Base-by-base conservation (phyloP, 108 stramenopile species). In the Parietichytrium sp. region DNA sequence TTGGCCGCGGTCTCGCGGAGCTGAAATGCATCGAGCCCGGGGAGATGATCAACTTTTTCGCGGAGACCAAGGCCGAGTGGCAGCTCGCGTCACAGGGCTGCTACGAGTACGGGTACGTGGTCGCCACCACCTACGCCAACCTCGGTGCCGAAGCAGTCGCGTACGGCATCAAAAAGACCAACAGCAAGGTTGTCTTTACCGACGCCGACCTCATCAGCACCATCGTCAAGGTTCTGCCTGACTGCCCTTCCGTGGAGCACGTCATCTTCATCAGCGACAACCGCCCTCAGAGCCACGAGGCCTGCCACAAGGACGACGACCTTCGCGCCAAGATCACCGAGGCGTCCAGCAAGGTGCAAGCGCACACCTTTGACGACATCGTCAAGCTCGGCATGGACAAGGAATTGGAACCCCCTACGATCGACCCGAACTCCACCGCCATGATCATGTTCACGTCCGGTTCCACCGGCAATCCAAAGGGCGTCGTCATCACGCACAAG, bases 381-480 rank as follows among this genome's bases (percentile, higher is more conserved):
- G 48, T 23, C 51, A 15, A 53, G 31, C 51, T 36, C 29, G 80
- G 52, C 27, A 48, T 36, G 48, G 80, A 16, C 45, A 26, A 12
- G 0, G 7, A 53, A 33, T 16, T 16, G 3, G 47, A 18, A 25
- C 12, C 16, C 10, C 52, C 45, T 3, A 0, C n/a, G 3, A 84
- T 89, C 48, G 91, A 93, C 36, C 82, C 92, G 31, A 92, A 93
- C 51, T 89, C 93, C 38, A 86, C 86, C 55, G 96, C 95, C 53
- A 93, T 96, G 4, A 92, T 99, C 84, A 96, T 99, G 94, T 99
- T 95, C 90, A 99, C 97, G 3, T 93, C 92, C 52, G 96, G 96
- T 48, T 89, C 89, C 3, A 91, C 90, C 7, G 94, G 94, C 78
- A 94, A 96, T 80, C 97, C 98, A 13, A 99, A 99, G 92, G 98